Base-by-base conservation (phyloP, 306 rosid species). In the Abrus pulchellus region DNA sequence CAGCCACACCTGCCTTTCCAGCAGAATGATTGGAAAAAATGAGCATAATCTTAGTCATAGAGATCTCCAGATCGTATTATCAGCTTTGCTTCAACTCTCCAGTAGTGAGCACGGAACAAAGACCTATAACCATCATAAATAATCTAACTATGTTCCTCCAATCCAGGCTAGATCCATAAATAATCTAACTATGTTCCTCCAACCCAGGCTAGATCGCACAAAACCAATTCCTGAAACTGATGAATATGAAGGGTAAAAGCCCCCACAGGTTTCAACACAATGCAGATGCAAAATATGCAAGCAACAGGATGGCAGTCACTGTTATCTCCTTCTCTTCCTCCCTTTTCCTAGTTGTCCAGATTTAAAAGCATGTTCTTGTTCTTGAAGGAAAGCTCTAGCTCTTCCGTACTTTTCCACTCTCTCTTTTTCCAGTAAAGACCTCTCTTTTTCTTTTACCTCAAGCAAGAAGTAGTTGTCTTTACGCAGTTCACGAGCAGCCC, bases 331-430 rank as follows among this genome's bases (percentile, higher is more conserved):
- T 50, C 94, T 90, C 83, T 92, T 95, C 87, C 72, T 86, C 82
- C 99, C 99, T 63, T 90, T 92, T 81, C 99, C 99, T 48, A 95
- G 68, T 75, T 91, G 94, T 61, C 98, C 98, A 56, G 99, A 95
- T 82, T 90, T 95, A 78, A 93, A 90, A 56, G 94, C 98, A 48
- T 88, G 85, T 57, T 93, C 96, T 88, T 95, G 98, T 41, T 90
- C 93, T 87, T 93, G 93, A 72, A 95, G 97, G 89, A 95, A 95
- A 36, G 92, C 92, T 74, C 68, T 87, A 27, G 90, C 86, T 67
- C 82, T 93, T 62, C 90, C 90, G 77, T 78, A 87, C 78, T 87
- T 91, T 82, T 93, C 98, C 28, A 90, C 87, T 72, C 87, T 84
- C 74, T 92, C 98, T 77, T 91, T 80, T 75, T 90, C 92, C 76